phyloP scores from a whole-genome alignment of 2,329 filamentous ascomycete species.

The Dactylonectria macrodidyma region DNA sequence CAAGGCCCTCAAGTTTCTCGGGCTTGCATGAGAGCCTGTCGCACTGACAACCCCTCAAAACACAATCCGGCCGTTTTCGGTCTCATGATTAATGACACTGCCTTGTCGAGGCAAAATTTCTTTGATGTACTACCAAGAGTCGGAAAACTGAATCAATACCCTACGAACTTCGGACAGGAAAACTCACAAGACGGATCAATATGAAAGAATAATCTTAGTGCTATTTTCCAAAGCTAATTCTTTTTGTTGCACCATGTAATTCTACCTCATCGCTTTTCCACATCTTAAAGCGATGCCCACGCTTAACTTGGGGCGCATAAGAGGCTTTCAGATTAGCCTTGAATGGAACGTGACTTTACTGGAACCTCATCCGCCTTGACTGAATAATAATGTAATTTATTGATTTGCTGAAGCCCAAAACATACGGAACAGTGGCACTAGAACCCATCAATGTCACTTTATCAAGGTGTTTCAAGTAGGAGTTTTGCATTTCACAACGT shows the following conservation, averaged over 20 bases:
- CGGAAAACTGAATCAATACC: constrained; percentile 24
- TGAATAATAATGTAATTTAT: neutral
- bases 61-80: constrained; percentile 6
- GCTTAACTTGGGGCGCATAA: neutral
- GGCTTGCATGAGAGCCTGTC: constrained; percentile 55
- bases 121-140: constrained; percentile 26
- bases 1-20: constrained; percentile 70
- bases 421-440: neutral
- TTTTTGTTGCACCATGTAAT: neutral
- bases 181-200: constrained; percentile 12
- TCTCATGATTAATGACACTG: constrained; percentile 43
- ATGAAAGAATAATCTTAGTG: constrained; percentile 14
- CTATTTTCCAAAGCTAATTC: constrained; percentile 11
- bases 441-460: neutral
- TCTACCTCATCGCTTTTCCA: neutral
- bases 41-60: neutral
- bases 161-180: constrained; percentile 17
- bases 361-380: neutral
- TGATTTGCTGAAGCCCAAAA: neutral
- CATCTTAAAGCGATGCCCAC: neutral
- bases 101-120: constrained; percentile 34
- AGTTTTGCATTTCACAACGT: neutral
- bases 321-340: neutral
- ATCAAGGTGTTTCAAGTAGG: neutral
- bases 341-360: neutral